Base-by-base conservation (phyloP, 768 basidiomycete genomes). In the Suillus lakei region DNA sequence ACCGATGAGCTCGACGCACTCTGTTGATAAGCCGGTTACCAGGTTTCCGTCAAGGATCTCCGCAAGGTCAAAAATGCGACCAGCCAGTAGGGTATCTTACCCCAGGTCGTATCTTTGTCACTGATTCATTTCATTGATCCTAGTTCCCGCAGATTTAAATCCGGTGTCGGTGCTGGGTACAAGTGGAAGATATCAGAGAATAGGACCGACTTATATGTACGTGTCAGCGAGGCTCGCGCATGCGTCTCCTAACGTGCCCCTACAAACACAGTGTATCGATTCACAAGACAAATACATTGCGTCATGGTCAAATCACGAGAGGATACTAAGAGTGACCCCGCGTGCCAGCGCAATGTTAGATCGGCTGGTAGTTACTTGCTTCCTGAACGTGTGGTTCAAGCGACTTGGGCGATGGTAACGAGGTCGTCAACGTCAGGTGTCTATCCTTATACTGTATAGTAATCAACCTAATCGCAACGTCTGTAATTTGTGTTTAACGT, bases 121-220 rank as follows among this genome's bases (percentile, higher is more conserved):
- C 26, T 26, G 39, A 59, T 41, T 32, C 48, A n/a, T 65, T 70
- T 34, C 72, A 34, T 48, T 36, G 15, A 36, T 36, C 38, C 36
- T 55, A 86, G 86, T 64, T 87, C 86, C 13, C 83, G 86, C 64
- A 76, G 86, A 32, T 88, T 87, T 77, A 86, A 83, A 68, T 84
- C 74, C 15, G 26, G 58, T 51, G 74, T 72, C 6, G 81, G 81
- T 43, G 70, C 76, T 34, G 83, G 84, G 68, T 88, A 87, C 77
- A 88, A 87, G 67, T 88, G 86, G 86, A 88, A 85, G 73, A 72
- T 82, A 43, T 72, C 73, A 58, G 80, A 82, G 50, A 81, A 83
- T 60, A 79, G 78, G 58, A 65, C 54, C 41, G 81, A 85, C 70
- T 76, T 88, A 60, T 75, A 81, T 62, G 86, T 87, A 69, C 67